Evolutionary conservation across 768 basidiomycete species (phyloP).

Genomic region (Suillus clintonianus): DNA sequence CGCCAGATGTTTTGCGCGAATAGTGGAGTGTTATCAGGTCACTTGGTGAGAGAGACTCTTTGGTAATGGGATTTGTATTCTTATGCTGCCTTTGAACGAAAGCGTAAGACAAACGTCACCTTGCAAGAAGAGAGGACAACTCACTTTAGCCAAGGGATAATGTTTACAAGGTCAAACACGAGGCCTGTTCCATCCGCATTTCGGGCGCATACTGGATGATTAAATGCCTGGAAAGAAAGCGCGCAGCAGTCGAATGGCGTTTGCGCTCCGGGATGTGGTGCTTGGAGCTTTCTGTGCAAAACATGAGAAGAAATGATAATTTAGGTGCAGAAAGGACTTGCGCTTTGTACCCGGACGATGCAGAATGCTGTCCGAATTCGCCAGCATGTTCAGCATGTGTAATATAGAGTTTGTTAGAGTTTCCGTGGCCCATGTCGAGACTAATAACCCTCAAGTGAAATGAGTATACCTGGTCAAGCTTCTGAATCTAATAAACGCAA

Average conservation of each 20-base stretch:
- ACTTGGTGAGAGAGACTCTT: constrained; percentile 66
- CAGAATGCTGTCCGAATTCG: constrained; percentile 76
- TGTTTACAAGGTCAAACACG: constrained; percentile 90
- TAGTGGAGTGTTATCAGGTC: constrained; percentile 83
- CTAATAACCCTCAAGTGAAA: background rate
- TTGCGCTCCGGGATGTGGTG: constrained; percentile 59
- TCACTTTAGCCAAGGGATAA: constrained; percentile 93
- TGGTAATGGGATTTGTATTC: constrained; percentile 77
- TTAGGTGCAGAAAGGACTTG: constrained; percentile 36
- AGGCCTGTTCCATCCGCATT: constrained; percentile 78
- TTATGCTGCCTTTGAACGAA: constrained; percentile 65
- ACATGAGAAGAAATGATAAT: constrained; percentile 11
- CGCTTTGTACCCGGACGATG: constrained; percentile 73
- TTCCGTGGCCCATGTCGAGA: constrained; percentile 75
- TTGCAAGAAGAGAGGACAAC: constrained; percentile 24
- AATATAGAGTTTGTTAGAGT: constrained; percentile 83
- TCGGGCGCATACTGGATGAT: constrained; percentile 84
- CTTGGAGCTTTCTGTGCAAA: constrained; percentile 60
- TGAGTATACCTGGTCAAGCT: background rate
- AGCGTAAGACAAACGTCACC: constrained; percentile 10
- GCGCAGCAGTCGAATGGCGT: constrained; percentile 93
- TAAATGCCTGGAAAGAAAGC: constrained; percentile 87
- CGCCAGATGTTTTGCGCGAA: constrained; percentile 80
- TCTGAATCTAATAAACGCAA: constrained; percentile 6
- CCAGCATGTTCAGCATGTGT: constrained; percentile 89